These are phyloP conservation scores for Fraxinus anomala DNA, from an alignment of 257 asterid species.

Conservation along the genomic window DNA sequence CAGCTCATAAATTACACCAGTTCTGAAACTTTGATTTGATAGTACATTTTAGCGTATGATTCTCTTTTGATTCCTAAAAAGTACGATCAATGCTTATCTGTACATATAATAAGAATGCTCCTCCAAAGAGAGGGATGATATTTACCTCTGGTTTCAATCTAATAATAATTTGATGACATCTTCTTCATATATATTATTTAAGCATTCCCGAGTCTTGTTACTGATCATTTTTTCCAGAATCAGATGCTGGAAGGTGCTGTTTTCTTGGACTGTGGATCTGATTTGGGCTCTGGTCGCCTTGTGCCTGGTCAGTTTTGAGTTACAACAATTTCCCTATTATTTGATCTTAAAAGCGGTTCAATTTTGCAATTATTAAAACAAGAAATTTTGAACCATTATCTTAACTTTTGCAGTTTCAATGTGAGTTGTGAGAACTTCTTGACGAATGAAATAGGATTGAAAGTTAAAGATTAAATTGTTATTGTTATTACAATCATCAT, in stretches of 20 bases:
- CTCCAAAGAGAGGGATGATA: too few species aligned
- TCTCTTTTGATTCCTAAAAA: background rate
- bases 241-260: conserved; percentile 75
- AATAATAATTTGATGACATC: conserved; percentile 16
- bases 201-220: conserved; percentile 1
- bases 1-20: background rate
- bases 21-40: background rate
- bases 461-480: background rate
- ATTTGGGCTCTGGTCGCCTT: conserved; percentile 83
- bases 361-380: too few species aligned
- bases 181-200: background rate
- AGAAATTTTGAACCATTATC: background rate
- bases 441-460: conserved; percentile 15
- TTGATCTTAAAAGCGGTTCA: background rate
- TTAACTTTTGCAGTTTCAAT: background rate
- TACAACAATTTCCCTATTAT: conserved; percentile 10
- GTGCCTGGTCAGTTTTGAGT: conserved; percentile 78
- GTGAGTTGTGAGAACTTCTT: too few species aligned
- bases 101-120: background rate
- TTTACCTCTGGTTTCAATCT: background rate
- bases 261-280: conserved; percentile 89
- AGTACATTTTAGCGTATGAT: background rate
- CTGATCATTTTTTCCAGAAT: conserved; percentile 44
- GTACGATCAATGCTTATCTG: background rate
- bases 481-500: background rate